These are phyloP conservation scores for Opeltia flavorubescens DNA, from an alignment of 495 filamentous ascomycete genomes.

Conservation along the genomic window DNA sequence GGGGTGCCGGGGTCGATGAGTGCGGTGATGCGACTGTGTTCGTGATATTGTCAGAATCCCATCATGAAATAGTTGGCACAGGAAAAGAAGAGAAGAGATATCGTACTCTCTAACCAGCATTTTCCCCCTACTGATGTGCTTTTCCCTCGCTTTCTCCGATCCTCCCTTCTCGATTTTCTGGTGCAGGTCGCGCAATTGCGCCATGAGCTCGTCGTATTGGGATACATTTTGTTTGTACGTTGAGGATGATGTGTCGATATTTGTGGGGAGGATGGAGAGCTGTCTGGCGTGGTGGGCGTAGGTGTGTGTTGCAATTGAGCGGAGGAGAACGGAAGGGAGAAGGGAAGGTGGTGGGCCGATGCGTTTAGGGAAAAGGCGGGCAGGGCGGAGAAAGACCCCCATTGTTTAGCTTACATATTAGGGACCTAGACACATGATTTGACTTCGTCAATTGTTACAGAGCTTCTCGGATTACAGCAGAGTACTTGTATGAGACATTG, in stretches of 20 bases:
- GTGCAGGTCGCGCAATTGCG: slow-evolving; percentile 53
- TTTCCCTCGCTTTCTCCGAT: slow-evolving; percentile 69
- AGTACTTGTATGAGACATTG: not conserved
- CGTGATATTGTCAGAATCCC: not conserved
- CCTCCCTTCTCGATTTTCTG: slow-evolving; percentile 60
- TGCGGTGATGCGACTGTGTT: slow-evolving; percentile 53
- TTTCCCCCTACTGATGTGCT: slow-evolving; percentile 77
- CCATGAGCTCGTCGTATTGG: slow-evolving; percentile 61
- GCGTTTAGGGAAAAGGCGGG: not conserved
- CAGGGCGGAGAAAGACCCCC: not conserved
- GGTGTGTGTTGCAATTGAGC: slow-evolving; percentile 42
- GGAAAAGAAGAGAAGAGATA: not conserved
- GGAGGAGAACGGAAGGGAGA: not conserved
- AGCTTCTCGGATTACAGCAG: too few species aligned
- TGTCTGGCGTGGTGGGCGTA: slow-evolving; percentile 54
- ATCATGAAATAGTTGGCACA: not conserved
- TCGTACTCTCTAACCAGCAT: slow-evolving; percentile 76
- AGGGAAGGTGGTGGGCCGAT: not conserved
- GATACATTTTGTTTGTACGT: slow-evolving; percentile 72
- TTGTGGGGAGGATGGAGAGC: slow-evolving; percentile 63
- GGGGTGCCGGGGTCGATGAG: slow-evolving; percentile 79
- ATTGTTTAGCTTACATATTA: not conserved
- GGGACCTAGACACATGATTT: not conserved
- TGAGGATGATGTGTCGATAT: slow-evolving; percentile 59
- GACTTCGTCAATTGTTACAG: too few species aligned